Percentiles rank a stretch among this genome's conserved stretches.
Conservation (phyloP, 164 flowering plant species). For the Vitis riparia region DNA sequence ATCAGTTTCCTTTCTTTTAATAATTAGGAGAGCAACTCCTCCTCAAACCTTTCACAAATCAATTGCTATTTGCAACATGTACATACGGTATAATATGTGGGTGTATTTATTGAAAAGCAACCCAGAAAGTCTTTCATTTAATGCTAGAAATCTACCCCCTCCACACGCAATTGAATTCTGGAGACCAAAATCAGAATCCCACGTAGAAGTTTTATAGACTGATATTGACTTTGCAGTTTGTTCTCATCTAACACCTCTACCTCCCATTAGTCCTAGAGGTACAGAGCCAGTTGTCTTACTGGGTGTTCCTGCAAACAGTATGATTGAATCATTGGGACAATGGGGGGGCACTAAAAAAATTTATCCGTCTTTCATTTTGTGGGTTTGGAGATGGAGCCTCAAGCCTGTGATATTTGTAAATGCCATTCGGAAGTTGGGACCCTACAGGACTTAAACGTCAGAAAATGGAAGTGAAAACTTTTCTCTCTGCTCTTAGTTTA, state of each 20-base stretch:
- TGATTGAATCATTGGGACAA: constrained; percentile 34
- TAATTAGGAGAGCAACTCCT: constrained; percentile 11
- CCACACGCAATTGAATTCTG: constrained; percentile 10
- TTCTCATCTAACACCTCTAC: constrained; percentile 1
- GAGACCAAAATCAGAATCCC: background rate
- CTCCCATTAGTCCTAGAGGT: background rate
- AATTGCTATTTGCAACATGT: background rate
- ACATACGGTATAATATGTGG: background rate
- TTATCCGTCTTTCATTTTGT: background rate
- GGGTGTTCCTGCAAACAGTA: constrained; percentile 17
- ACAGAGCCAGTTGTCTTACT: constrained; percentile 15
- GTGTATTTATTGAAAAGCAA: constrained; percentile 12
- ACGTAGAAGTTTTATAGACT: background rate
- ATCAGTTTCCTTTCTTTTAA: background rate
- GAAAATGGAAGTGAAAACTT: constrained; percentile 6
- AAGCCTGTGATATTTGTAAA: background rate
- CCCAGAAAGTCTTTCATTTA: constrained; percentile 12
- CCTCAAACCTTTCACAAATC: constrained; percentile 4
- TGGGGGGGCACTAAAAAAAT: background rate
- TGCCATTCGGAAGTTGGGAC: too few relatives aligned
- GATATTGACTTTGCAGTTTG: constrained; percentile 6
- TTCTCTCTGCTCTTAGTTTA: constrained; percentile 1
- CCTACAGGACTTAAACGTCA: background rate
- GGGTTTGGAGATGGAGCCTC: background rate
- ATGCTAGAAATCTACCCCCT: constrained; percentile 24